Base-by-base conservation (phyloP, 768 basidiomycete genomes). In the Boletus reticulatus region DNA sequence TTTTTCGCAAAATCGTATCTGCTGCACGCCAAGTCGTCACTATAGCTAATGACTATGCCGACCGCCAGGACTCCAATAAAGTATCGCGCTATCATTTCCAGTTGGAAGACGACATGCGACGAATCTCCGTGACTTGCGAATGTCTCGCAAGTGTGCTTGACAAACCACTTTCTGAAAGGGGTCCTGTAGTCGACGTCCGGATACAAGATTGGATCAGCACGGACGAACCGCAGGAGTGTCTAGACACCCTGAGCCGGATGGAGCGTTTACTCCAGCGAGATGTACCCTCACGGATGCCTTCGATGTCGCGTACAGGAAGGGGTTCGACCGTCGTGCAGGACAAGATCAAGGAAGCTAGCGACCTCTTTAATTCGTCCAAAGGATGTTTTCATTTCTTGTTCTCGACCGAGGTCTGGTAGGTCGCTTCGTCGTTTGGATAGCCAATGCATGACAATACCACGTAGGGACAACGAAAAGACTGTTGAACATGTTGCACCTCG, bases 51-150 rank as follows among this genome's bases (percentile, higher is more conserved):
- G 12, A 45, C 4, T 45, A 46, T 13, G 43, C 57, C 8, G 38
- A 57, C 22, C 48, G 38, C 8, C 2, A 36, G 24, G 55, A 57
- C 4, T 31, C 17, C 10, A 34, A 49, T 20, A 13, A n/a, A 9
- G 36, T 56, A 6, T 4, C 20, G 6, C 46, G 19, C 14, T 42
- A 32, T 43, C 53, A 57, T 41, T 57, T 57, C 31, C 54, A 39
- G 43, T 16, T 57, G 19, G 54, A 57, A 31, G 34, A 41, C 2
- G 56, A 50, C 4, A 57, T 57, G 54, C 46, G 17, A 36, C 49
- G 16, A 16, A 44, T 57, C 20, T 49, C 31, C n/a, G 56, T 57
- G 7, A 47, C 54, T 32, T 57, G 48, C 55, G 31, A 50, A 10
- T 41, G 31, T 34, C 47, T 57, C 8, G 27, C 16, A 6, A 3